phyloP scores from a whole-genome alignment of 2,329 filamentous ascomycete genomes.

The Microcyclospora pomicola region DNA sequence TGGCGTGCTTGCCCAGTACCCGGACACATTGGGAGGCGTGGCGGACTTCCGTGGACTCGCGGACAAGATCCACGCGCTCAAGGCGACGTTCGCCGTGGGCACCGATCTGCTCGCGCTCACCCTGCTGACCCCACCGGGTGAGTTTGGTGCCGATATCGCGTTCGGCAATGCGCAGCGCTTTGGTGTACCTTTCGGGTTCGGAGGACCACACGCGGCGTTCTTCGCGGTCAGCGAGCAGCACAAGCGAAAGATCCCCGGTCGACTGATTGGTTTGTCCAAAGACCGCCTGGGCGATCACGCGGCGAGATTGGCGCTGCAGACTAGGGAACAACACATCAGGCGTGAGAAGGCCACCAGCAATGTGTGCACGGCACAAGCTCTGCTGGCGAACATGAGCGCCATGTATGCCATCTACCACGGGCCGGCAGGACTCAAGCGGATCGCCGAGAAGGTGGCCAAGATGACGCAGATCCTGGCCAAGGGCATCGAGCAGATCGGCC shows the following conservation, averaged over 20 bases:
- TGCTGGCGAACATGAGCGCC: slow-evolving; percentile 89
- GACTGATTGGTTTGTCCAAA: slow-evolving; percentile 81
- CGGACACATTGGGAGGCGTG: slow-evolving; percentile 72
- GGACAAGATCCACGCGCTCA: slow-evolving; percentile 61
- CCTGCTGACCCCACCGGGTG: slow-evolving; percentile 73
- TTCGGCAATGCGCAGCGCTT: slow-evolving; percentile 88
- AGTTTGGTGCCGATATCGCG: slow-evolving; percentile 89
- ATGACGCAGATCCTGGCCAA: slow-evolving; percentile 49
- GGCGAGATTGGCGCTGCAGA: slow-evolving; percentile 75
- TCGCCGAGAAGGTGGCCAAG: slow-evolving; percentile 64
- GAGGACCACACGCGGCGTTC: slow-evolving; percentile 93
- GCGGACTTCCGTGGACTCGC: slow-evolving; percentile 62
- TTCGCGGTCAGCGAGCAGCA: slow-evolving; percentile 83
- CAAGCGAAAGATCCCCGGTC: slow-evolving; percentile 88
- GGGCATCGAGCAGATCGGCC: slow-evolving; percentile 40
- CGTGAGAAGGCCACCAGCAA: slow-evolving; percentile 96
- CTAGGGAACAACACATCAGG: slow-evolving; percentile 88
- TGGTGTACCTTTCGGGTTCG: slow-evolving; percentile 81
- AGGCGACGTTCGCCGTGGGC: slow-evolving; percentile 70
- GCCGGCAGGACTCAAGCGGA: slow-evolving; percentile 65
- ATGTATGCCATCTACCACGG: slow-evolving; percentile 94
- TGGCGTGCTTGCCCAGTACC: slow-evolving; percentile 89
- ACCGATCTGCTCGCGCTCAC: slow-evolving; percentile 84
- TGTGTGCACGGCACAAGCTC: slow-evolving; percentile 87
- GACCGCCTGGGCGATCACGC: slow-evolving; percentile 73